These are phyloP conservation scores for Globisporangium megalacanthum DNA, from an alignment of 352 stramenopile genomes.

Conservation along the genomic window DNA sequence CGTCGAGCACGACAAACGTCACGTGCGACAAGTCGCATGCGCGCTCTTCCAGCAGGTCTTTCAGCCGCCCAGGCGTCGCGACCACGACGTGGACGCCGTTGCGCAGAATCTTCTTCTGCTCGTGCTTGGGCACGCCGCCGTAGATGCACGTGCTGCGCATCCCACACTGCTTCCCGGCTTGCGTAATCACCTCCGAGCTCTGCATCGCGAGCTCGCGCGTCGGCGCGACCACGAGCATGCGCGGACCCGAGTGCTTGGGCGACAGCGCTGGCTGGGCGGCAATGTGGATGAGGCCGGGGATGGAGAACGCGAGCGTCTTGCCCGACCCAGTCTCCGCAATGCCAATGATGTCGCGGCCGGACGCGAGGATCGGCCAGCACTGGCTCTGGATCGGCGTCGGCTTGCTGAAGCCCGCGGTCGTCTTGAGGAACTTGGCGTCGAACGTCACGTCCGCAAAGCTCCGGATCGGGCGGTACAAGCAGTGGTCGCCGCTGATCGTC, in stretches of 20 bases:
- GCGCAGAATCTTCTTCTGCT: slow-evolving; percentile 88
- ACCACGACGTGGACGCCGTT: slow-evolving; percentile 91
- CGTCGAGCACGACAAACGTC: slow-evolving; percentile 94
- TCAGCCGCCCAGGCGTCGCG: slow-evolving; percentile 94
- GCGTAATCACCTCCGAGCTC: slow-evolving; percentile 87
- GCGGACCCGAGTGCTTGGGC: slow-evolving; percentile 54
- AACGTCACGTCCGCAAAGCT: slow-evolving; percentile 69
- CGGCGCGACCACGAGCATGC: slow-evolving; percentile 92
- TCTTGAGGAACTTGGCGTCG: slow-evolving; percentile 86
- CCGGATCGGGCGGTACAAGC: slow-evolving; percentile 82
- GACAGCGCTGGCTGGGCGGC: slow-evolving; percentile 51
- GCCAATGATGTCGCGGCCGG: slow-evolving; percentile 85
- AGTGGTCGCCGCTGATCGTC: slow-evolving; percentile 81
- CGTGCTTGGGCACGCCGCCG: slow-evolving; percentile 93
- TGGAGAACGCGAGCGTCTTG: slow-evolving; percentile 96
- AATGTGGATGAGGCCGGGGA: slow-evolving; percentile 91
- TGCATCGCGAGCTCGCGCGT: slow-evolving; percentile 95
- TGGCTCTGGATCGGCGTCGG: slow-evolving; percentile 98
- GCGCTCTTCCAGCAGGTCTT: slow-evolving; percentile 86
- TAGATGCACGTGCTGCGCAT: slow-evolving; percentile 92
- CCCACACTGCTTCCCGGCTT: slow-evolving; percentile 86
- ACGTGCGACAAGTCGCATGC: slow-evolving; percentile 85
- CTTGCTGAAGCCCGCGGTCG: slow-evolving; percentile 83
- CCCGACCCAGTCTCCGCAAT: slow-evolving; percentile 93
- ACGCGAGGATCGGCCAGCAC: slow-evolving; percentile 92